Base-by-base conservation (phyloP, 805 yeast species). In the Diddensiella caesifluorescens region DNA sequence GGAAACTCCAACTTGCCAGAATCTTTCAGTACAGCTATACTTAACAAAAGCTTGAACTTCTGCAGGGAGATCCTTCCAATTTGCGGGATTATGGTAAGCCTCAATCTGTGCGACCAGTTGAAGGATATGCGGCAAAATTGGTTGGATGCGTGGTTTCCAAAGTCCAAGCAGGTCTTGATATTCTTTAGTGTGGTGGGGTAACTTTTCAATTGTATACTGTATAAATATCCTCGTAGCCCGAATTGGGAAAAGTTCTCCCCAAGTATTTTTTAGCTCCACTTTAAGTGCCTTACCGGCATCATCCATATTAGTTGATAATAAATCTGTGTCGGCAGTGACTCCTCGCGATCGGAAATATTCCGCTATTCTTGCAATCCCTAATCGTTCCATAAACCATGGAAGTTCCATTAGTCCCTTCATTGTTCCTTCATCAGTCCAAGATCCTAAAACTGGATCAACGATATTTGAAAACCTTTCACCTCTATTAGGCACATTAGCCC, bases 1-100 rank as follows among this genome's bases (percentile, higher is more conserved):
- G 1, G 96, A 85, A 18, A 95, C 94, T 13, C 98, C 98, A 47
- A 88, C 95, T 58, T 94, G 97, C 99, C 99, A 92, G 61, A 92
- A 92, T 55, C 97, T 71, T 65, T 92, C 99, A 59, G 81, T 79
- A 38, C 94, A 83, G 46, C 94, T 82, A 54, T 86, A 82, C 50
- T 76, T 75, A n/a, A 90, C 95, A 68, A 94, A 90, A 1, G 90
- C 72, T 60, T 86, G 95, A 1, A 92, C 97, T 43, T 87, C 94
- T 2, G 73, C 74, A 0, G 98, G 97, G 37, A 92, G 68, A 29
- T 77, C 84, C 10, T 69, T 69, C 97, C 98, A 90, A 61, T 90
- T 90, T 9, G 71, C 82, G 0, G 97, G 95, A 55, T 92, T 85
- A 60, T 88, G 96, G 56, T 89, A 92, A 0, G 95, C 87, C 63